Evolutionary conservation across 768 basidiomycete species (phyloP).

Genomic region (Leccinum disarticulatum): DNA sequence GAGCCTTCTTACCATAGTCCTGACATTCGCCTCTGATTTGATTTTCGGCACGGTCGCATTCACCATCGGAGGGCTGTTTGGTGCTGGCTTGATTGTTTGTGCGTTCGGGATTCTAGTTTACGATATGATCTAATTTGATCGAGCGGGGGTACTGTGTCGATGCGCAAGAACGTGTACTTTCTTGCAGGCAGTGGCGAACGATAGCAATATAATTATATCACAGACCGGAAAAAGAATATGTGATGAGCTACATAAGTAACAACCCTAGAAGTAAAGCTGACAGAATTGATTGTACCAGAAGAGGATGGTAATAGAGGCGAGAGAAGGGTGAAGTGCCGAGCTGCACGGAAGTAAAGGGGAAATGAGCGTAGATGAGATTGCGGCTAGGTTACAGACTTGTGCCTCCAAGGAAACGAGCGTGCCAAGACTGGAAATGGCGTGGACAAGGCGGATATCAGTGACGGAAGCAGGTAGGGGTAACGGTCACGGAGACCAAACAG

Average conservation of each 20-base stretch:
- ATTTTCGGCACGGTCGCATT: conserved; percentile 65
- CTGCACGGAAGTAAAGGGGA: conserved; percentile 19
- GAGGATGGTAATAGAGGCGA: conserved; percentile 10
- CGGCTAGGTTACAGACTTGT: conserved; percentile 33
- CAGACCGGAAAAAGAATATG: conserved; percentile 37
- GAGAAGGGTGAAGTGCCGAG: conserved; percentile 13
- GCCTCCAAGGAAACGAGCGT: conserved; percentile 29
- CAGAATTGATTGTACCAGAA: conserved; percentile 22
- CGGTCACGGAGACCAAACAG: conserved; percentile 21
- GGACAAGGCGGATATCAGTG: conserved; percentile 30
- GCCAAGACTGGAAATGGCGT: conserved; percentile 19
- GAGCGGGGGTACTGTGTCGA: not conserved
- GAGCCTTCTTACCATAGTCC: conserved; percentile 90
- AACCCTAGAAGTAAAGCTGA: conserved; percentile 25
- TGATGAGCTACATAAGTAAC: conserved; percentile 33
- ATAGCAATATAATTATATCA: conserved; percentile 43
- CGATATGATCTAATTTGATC: conserved; percentile 52
- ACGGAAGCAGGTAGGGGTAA: conserved; percentile 31
- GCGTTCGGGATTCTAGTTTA: conserved; percentile 82
- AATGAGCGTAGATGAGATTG: conserved; percentile 35
- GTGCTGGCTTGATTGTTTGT: conserved; percentile 74
- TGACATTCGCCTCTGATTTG: conserved; percentile 80
- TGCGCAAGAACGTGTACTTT: not conserved
- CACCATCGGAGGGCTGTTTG: conserved; percentile 71
- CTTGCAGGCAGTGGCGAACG: conserved; percentile 10